These are phyloP conservation scores for Hypoxylon sp. DNA, from an alignment of 2,329 filamentous ascomycete genomes.

Conservation along the genomic window DNA sequence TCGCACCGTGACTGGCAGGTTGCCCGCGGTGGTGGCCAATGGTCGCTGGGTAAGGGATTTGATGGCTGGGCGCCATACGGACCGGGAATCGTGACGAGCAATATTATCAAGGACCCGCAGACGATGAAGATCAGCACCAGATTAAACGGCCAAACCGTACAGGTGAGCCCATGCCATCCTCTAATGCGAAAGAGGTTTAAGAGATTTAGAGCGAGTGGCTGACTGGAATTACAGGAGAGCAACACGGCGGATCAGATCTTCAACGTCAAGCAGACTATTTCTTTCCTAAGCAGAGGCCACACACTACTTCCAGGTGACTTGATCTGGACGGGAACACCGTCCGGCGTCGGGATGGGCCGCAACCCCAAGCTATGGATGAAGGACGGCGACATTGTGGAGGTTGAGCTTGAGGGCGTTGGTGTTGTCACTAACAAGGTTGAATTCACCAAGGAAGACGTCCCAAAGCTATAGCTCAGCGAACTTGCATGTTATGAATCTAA, in stretches of 20 bases:
- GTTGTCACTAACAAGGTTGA: conserved; percentile 67
- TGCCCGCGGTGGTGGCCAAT: conserved; percentile 75
- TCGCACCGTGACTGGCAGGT: conserved; percentile 84
- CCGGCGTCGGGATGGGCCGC: conserved; percentile 78
- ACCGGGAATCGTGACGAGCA: conserved; percentile 74
- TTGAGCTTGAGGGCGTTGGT: conserved; percentile 75
- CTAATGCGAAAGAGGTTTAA: not conserved
- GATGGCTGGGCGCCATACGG: conserved; percentile 82
- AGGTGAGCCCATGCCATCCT: conserved; percentile 54
- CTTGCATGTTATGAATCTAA: not conserved
- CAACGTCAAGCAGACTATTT: conserved; percentile 68
- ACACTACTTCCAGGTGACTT: conserved; percentile 74
- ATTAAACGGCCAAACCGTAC: conserved; percentile 70
- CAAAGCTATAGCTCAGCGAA: conserved; percentile 52
- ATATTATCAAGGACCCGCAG: conserved; percentile 69
- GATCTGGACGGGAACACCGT: conserved; percentile 77
- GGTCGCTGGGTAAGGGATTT: conserved; percentile 79
- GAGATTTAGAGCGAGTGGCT: not conserved
- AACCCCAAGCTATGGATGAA: conserved; percentile 76
- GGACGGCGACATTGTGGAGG: conserved; percentile 78
- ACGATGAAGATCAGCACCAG: conserved; percentile 68
- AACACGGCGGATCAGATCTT: conserved; percentile 75
- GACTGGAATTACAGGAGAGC: conserved; percentile 57
- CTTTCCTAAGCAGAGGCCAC: conserved; percentile 71
- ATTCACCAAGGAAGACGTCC: conserved; percentile 54